These are phyloP conservation scores for Fusarium neocosmosporiellum DNA, from an alignment of 2,329 filamentous ascomycete species.

Conservation along the genomic window DNA sequence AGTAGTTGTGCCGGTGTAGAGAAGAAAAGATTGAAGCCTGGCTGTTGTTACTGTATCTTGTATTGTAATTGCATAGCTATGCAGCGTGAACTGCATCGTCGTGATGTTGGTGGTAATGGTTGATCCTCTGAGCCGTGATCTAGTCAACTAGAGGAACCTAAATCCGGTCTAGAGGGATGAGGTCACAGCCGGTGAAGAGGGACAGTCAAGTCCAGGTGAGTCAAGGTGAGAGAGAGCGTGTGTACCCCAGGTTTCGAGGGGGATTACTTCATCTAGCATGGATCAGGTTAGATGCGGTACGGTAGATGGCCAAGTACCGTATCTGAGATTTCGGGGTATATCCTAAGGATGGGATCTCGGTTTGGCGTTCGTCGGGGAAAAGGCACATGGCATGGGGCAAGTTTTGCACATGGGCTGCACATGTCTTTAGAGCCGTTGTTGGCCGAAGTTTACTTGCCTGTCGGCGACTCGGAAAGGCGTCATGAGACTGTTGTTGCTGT, in stretches of 20 bases:
- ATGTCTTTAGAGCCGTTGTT: not conserved
- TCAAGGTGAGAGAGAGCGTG: conserved; percentile 10
- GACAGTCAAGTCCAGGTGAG: conserved; percentile 16
- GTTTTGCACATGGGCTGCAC: not conserved
- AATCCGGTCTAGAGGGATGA: conserved; percentile 6
- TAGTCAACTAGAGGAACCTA: not conserved
- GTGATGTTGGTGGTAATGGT: not conserved
- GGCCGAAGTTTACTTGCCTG: not conserved
- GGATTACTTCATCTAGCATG: conserved; percentile 3
- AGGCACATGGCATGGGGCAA: not conserved
- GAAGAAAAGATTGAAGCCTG: not conserved
- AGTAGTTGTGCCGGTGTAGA: not conserved
- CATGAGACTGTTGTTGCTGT: not conserved
- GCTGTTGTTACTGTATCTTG: not conserved
- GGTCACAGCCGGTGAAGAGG: not conserved
- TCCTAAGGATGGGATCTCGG: not conserved
- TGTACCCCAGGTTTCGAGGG: conserved; percentile 23
- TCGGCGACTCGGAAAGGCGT: not conserved
- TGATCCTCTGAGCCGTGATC: not conserved
- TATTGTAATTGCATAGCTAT: not conserved
- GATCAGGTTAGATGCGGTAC: conserved; percentile 8
- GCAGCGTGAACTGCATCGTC: not conserved
- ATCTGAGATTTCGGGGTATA: conserved; percentile 2
- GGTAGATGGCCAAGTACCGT: not conserved
- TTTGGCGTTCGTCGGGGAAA: not conserved